Evolutionary conservation across 768 basidiomycete genomes (phyloP), one percentile per base, ranked within the genome.

Genomic region (Hypholoma sublateritium): DNA sequence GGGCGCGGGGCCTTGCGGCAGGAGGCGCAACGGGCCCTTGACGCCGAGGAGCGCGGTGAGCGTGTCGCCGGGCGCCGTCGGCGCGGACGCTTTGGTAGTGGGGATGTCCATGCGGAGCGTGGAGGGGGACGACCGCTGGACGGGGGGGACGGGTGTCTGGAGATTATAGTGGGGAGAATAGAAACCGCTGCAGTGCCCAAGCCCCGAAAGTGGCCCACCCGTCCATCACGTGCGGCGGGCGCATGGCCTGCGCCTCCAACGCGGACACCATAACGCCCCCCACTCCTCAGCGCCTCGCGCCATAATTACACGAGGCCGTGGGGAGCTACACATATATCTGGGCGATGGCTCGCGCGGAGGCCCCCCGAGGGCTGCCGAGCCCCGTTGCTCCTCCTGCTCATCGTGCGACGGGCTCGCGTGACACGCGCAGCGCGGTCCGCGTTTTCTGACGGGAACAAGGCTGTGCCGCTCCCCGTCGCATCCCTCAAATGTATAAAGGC

Each of bases 1-100:
- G 64, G 86, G 84, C 53, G 77, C 83, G 60, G 80, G 79, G 22
- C 83, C 80, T 78, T 88, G 87, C 60, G 78, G 81, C 60, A 84
- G 80, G 72, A 89, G 80, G 64, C 86, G 87, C 64, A 89, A 73
- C 49, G 73, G 66, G 39, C 81, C 82, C 69, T 83, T 82, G 66
- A 89, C 72, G 59, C 86, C 86, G 53, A 89, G 78, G 57, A 86
- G 62, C 44, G 86, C 80, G 39, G 80, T 69, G 64, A 82, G 77
- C 34, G 77, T 69, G 56, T 73, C 65, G 53, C 60, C 55, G 14
- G 67, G 53, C 44, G 66, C 55, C 21, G 60, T 59, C 11, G 65
- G 53, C 50, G 72, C 73, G 52, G 70, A 70, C 59, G 74, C 74
- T 25, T 65, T 66, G 66, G 68, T 63, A 62, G 69, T 73, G 43